Conservation (phyloP, 176 grass and related monocot species). For the Cenchrus purpureus region DNA sequence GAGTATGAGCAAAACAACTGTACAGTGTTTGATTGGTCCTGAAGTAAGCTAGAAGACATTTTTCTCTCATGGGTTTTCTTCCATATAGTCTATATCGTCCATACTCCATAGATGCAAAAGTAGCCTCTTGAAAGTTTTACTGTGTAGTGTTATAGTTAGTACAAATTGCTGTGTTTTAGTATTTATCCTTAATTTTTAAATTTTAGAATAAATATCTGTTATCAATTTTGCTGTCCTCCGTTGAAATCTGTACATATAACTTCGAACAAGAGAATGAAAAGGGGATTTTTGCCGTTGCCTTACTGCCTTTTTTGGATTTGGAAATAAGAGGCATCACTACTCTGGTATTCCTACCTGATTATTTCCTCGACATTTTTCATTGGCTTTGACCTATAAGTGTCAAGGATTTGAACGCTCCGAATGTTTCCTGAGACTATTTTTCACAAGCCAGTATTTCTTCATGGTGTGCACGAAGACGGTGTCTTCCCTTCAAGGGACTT, state of each 20-base stretch:
- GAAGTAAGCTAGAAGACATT: constrained; percentile 33
- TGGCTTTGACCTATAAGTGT: not conserved
- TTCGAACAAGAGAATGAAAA: constrained; percentile 1
- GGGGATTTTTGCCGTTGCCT: not conserved
- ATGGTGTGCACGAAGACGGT: not conserved
- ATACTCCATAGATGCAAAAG: constrained; percentile 46
- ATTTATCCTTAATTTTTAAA: constrained; percentile 12
- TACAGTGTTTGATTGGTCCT: constrained; percentile 55
- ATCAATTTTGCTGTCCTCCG: constrained; percentile 28
- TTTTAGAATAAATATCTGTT: constrained; percentile 19
- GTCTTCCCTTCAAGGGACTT: not conserved
- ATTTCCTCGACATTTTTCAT: not conserved
- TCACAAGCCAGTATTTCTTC: not conserved
- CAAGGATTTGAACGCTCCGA: not conserved
- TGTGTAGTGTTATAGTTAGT: constrained; percentile 13
- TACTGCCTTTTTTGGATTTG: not conserved
- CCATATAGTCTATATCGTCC: constrained; percentile 38
- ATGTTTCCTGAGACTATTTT: not conserved
- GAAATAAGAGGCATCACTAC: not conserved
- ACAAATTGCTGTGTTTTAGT: not conserved
- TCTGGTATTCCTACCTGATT: not conserved
- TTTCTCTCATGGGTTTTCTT: constrained; percentile 31
- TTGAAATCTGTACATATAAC: constrained; percentile 37
- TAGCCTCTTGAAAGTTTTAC: constrained; percentile 29
- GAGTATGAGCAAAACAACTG: constrained; percentile 56